A percentile compares a stretch with the other conserved stretches of the same genome.
Conservation (phyloP, 805 yeast genomes). For the Hagleromyces aurorensis region DNA sequence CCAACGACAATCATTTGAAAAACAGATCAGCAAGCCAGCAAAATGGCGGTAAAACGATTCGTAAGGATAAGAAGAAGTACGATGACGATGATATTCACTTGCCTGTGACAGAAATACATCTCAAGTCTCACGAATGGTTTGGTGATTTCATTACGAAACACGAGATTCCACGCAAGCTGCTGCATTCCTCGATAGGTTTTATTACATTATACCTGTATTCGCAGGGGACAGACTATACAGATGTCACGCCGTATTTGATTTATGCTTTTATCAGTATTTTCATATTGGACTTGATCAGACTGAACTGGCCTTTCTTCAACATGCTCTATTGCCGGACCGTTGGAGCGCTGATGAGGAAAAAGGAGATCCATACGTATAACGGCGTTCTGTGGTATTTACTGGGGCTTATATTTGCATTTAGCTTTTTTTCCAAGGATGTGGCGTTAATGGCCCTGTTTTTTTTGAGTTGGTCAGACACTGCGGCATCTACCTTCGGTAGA, state of each 20-base stretch:
- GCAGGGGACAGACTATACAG: slow-evolving; percentile 44
- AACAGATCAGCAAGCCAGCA: not conserved
- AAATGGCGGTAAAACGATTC: slow-evolving; percentile 1
- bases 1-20: not conserved
- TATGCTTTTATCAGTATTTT: slow-evolving; percentile 50
- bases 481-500: slow-evolving; percentile 92
- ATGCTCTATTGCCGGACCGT: slow-evolving; percentile 53
- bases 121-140: slow-evolving; percentile 38
- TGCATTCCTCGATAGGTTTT: slow-evolving; percentile 87
- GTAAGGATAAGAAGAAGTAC: not conserved
- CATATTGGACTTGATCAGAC: slow-evolving; percentile 58
- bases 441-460: slow-evolving; percentile 66
- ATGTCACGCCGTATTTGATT: slow-evolving; percentile 53
- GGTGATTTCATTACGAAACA: slow-evolving; percentile 60
- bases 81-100: slow-evolving; percentile 22
- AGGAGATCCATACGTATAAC: slow-evolving; percentile 63
- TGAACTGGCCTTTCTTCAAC: slow-evolving; percentile 56
- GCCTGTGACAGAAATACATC: slow-evolving; percentile 27
- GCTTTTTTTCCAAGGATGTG: slow-evolving; percentile 71
- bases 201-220: slow-evolving; percentile 68
- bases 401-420: slow-evolving; percentile 68
- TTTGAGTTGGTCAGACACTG: slow-evolving; percentile 95
- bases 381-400: slow-evolving; percentile 85
- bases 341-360: slow-evolving; percentile 80
- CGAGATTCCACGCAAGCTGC: slow-evolving; percentile 80